phyloP scores from a whole-genome alignment of 1,284 basidiomycete species.

The Mycena citricolor region DNA sequence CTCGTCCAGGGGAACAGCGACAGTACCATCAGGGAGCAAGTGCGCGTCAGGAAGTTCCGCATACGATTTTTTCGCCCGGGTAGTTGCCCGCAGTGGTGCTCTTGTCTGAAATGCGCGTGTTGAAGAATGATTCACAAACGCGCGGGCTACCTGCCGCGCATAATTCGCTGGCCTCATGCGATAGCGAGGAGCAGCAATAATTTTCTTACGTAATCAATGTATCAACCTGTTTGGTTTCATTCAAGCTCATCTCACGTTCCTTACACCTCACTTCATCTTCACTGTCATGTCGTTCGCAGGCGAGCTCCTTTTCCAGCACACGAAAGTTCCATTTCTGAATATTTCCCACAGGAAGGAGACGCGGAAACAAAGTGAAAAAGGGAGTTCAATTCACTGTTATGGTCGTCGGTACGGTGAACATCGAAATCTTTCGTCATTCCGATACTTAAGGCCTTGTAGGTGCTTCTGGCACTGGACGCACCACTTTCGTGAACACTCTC shows the following conservation, averaged over 20 bases:
- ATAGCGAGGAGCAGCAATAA: no score
- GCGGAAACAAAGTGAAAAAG: conserved; percentile 96
- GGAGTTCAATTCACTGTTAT: conserved; percentile 95
- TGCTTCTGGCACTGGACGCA: conserved; percentile 93
- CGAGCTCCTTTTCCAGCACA: no score
- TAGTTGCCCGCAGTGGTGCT: conserved; percentile 1
- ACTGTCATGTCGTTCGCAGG: conserved; percentile 72
- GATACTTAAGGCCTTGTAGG: conserved; percentile 49
- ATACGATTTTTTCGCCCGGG: conserved; percentile 41
- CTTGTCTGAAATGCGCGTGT: conserved; percentile 10
- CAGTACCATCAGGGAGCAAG: conserved; percentile 34
- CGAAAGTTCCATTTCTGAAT: no score
- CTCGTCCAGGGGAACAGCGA: conserved; percentile 28
- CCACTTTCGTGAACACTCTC: conserved; percentile 97
- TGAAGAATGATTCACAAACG: no score
- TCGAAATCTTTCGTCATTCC: conserved; percentile 13
- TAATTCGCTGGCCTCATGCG: no score
- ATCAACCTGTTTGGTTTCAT: no score
- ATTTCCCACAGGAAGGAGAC: conserved; percentile 58
- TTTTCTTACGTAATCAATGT: no score
- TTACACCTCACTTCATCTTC: no score
- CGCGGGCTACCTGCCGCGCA: no score
- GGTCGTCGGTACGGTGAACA: conserved; percentile 77
- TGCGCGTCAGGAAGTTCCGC: conserved; percentile 46
- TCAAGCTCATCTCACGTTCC: no score